These are phyloP conservation scores for Fabrea salina DNA, from an alignment of 169 alveolate genomes.

Conservation along the genomic window DNA sequence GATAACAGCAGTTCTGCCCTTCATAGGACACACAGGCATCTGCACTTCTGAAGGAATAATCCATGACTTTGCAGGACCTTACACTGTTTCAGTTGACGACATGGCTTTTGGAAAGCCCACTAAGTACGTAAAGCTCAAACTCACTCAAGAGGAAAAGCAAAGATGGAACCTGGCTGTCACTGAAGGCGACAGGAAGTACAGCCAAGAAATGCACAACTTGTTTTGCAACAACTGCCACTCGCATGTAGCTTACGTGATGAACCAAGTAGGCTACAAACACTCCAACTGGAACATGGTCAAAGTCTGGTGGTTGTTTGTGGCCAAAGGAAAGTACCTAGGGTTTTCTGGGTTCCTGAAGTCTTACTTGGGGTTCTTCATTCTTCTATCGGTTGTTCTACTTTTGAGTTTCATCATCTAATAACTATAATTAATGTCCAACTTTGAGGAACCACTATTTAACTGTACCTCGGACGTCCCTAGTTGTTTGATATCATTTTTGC, in stretches of 20 bases:
- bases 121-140: slow-evolving; percentile 57
- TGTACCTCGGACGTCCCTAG: too few species aligned
- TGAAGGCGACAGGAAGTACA: slow-evolving; percentile 51
- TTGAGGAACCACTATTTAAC: too few species aligned
- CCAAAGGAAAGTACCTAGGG: slow-evolving; percentile 64
- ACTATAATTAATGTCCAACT: too few species aligned
- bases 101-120: slow-evolving; percentile 81
- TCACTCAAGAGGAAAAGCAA: slow-evolving; percentile 8
- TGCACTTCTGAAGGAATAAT: slow-evolving; percentile 71
- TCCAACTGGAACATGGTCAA: slow-evolving; percentile 72
- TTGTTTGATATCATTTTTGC: too few species aligned
- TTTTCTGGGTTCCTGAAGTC: slow-evolving; percentile 25
- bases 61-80: slow-evolving; percentile 86
- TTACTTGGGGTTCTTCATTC: slow-evolving; percentile 15
- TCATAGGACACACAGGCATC: slow-evolving; percentile 86
- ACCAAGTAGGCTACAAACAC: slow-evolving; percentile 59
- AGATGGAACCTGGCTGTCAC: slow-evolving; percentile 48
- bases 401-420: too few species aligned
- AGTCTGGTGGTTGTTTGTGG: slow-evolving; percentile 67
- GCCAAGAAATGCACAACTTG: slow-evolving; percentile 52
- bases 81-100: slow-evolving; percentile 69
- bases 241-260: slow-evolving; percentile 77
- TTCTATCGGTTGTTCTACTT: background rate
- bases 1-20: slow-evolving; percentile 70
- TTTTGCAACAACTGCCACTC: slow-evolving; percentile 78